Base-by-base conservation (phyloP, 1,284 basidiomycete species). In the Butyriboletus pseudospeciosus region DNA sequence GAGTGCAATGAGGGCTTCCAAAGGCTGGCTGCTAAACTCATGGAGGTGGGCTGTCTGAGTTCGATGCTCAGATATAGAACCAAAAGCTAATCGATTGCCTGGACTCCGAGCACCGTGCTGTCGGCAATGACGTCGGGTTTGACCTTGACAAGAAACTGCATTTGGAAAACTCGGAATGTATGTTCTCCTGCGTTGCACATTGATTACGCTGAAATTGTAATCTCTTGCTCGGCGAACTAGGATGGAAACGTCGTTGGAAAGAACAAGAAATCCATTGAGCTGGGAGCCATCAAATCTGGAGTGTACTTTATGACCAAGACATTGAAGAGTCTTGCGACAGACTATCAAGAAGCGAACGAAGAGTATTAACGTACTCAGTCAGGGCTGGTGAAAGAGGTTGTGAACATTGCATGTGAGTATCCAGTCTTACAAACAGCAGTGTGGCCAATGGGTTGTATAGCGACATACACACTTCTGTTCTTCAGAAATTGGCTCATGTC, bases 141-240 rank as follows among this genome's bases (percentile, higher is more conserved):
- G 94, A 96, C 36, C 81, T 93, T 2, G 92, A 97, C 68, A 97
- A 98, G 76, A 98, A 98, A 74, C 76, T 99, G 20, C 95, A 98
- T 72, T 77, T 99, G 35, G 97, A 99, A 74, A 96, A 97, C 65
- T 92, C 90, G 97, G 71, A 90, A 84, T 55, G 92, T 93, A 70
- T 38, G 82, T 79, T n/a, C 17, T 55, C 34, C 13, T 26, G 2
- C 7, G n/a, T 13, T 13, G 39, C 23, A 16, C 28, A 45, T 51
- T 12, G 9, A 36, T 23, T 16, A 5, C 12, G n/a, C 17, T 39
- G 14, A 51, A 30, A 4, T 4, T 25, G 4, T 34, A 16, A 23
- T 35, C 8, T 17, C 44, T 23, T 20, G 7, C 32, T 40, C 34
- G 50, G 49, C n/a, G 38, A 42, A 7, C 3, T 58, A 94, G 92